Conservation (phyloP, 2,329 filamentous ascomycete species). For the Apiospora kogelbergensis region DNA sequence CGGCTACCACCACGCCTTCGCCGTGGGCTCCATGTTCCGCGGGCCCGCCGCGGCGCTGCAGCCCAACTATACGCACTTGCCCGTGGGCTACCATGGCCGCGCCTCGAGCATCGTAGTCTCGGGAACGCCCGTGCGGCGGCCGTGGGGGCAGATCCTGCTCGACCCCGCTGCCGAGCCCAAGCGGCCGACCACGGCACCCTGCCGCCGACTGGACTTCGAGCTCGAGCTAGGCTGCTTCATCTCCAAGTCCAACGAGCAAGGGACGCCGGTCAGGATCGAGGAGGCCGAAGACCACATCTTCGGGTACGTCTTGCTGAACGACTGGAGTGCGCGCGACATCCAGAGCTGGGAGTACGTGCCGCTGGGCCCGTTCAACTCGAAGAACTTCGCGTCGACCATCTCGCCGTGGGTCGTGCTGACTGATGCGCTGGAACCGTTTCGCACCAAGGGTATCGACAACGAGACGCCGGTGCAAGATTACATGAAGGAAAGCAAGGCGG, state of each 20-base stretch:
- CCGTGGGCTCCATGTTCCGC: constrained; percentile 68
- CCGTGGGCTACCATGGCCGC: constrained; percentile 79
- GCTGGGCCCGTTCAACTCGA: constrained; percentile 77
- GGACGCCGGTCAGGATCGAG: constrained; percentile 60
- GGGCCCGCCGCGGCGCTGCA: constrained; percentile 72
- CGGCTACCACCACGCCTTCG: constrained; percentile 73
- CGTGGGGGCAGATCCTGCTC: constrained; percentile 71
- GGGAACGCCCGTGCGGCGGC: constrained; percentile 70
- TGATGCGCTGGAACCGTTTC: constrained; percentile 67
- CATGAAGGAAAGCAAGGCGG: constrained; percentile 57
- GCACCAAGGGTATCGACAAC: constrained; percentile 33
- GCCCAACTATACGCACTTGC: constrained; percentile 79
- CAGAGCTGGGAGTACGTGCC: constrained; percentile 85
- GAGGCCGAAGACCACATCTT: constrained; percentile 73
- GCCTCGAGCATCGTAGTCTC: constrained; percentile 75
- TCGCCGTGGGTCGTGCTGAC: constrained; percentile 77
- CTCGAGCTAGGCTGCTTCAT: constrained; percentile 79
- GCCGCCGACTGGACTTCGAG: constrained; percentile 73
- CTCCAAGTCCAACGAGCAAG: constrained; percentile 62
- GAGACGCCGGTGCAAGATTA: constrained; percentile 38
- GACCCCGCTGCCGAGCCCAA: constrained; percentile 63
- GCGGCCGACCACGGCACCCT: constrained; percentile 62
- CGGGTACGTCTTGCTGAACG: constrained; percentile 80
- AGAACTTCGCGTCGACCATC: constrained; percentile 80
- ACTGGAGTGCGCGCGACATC: constrained; percentile 83